These are phyloP conservation scores for Cryptococcus floricola DNA, from an alignment of 1,284 basidiomycete species.

Conservation along the genomic window DNA sequence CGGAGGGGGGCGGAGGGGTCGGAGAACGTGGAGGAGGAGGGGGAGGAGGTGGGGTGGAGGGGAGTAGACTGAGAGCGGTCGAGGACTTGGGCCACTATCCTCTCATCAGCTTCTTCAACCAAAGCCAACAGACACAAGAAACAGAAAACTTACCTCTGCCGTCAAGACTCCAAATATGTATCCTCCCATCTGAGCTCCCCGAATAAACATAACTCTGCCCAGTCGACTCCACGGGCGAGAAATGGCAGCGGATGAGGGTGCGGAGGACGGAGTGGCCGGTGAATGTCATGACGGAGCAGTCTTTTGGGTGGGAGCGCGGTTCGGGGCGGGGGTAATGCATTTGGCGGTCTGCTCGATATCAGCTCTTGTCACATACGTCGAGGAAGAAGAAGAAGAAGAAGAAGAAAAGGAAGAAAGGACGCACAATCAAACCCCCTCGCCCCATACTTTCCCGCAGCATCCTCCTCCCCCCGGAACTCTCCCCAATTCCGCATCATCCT, in stretches of 20 bases:
- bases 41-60: background rate
- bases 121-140: background rate
- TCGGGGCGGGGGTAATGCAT: slow-evolving; percentile 52
- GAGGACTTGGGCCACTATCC: slow-evolving; percentile 17
- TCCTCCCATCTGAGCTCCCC: slow-evolving; percentile 53
- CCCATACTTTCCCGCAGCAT: slow-evolving; percentile 57
- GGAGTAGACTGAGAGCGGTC: slow-evolving; percentile 8
- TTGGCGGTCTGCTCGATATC: slow-evolving; percentile 55
- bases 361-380: background rate
- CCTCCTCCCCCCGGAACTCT: slow-evolving; percentile 61
- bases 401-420: slow-evolving; percentile 54
- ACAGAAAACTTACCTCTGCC: slow-evolving; percentile 54
- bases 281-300: slow-evolving; percentile 94
- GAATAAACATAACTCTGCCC: slow-evolving; percentile 91
- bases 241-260: slow-evolving; percentile 93
- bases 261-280: slow-evolving; percentile 86
- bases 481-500: slow-evolving; percentile 78
- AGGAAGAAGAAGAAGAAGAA: background rate
- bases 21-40: background rate
- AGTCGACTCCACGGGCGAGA: slow-evolving; percentile 86
- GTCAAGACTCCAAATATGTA: slow-evolving; percentile 90
- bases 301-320: slow-evolving; percentile 63
- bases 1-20: slow-evolving; percentile 1
- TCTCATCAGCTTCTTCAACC: background rate
- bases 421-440: slow-evolving; percentile 66